These are phyloP conservation scores for Arachnomyces sp. DNA, from an alignment of 2,329 filamentous ascomycete species.

Conservation along the genomic window DNA sequence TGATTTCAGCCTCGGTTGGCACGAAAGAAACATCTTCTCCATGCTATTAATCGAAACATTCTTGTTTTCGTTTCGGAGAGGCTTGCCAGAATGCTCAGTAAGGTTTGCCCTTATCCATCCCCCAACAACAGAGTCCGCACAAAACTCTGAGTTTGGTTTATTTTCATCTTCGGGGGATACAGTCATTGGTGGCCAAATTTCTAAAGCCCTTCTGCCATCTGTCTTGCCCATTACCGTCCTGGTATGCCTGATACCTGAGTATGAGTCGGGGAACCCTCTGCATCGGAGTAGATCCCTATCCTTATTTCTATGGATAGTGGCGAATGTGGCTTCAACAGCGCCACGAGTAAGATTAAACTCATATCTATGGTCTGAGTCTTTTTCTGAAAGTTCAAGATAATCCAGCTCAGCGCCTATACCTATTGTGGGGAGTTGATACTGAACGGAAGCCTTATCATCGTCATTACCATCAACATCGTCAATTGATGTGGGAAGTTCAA, in stretches of 20 bases:
- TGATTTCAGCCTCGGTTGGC: too few relatives aligned
- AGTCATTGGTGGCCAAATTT: background rate
- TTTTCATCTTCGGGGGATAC: too few relatives aligned
- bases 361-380: background rate
- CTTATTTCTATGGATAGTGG: background rate
- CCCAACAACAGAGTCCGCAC: too few relatives aligned
- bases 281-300: constrained; percentile 2
- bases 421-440: constrained; percentile 22
- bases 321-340: background rate
- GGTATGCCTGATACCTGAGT: constrained; percentile 11
- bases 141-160: too few relatives aligned
- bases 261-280: background rate
- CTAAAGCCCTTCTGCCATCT: constrained; percentile 3
- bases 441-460: constrained; percentile 1
- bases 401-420: constrained; percentile 28
- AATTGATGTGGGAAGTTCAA: constrained; percentile 13
- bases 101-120: too few relatives aligned
- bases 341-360: background rate
- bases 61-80: too few relatives aligned
- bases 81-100: too few relatives aligned
- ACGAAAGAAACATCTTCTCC: too few relatives aligned
- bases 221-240: constrained; percentile 5
- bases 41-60: too few relatives aligned
- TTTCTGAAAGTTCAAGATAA: constrained; percentile 22
- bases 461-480: constrained; percentile 3